Percentiles rank a stretch among this genome's conserved stretches.
Conservation (phyloP, 148 eudicot species). For the Amaranthus cruentus region DNA sequence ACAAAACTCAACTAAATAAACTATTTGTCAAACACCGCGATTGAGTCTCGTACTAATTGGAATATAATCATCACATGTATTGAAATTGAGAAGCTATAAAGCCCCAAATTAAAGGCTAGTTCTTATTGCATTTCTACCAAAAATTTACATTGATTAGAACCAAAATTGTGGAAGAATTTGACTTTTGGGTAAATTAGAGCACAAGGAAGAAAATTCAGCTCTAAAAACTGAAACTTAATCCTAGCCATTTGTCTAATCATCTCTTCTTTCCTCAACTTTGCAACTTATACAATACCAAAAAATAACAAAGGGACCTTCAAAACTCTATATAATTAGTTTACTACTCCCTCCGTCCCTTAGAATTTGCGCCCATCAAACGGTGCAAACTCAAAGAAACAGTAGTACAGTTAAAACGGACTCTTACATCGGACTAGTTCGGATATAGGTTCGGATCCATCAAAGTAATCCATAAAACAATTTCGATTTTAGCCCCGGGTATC, state of each 20-base stretch:
- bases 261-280: constrained; percentile 2
- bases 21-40: too few species aligned
- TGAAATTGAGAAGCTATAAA: constrained; percentile 21
- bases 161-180: constrained; percentile 12
- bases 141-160: not conserved
- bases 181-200: not conserved
- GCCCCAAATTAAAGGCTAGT: constrained; percentile 22
- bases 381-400: too few species aligned
- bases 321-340: not conserved
- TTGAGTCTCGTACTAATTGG: not conserved
- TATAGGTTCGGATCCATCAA: too few species aligned
- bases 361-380: too few species aligned
- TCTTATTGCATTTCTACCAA: constrained; percentile 26
- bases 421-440: too few species aligned
- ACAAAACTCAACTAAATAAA: constrained; percentile 10
- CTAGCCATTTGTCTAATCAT: constrained; percentile 4
- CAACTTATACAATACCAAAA: constrained; percentile 18
- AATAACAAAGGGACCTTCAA: not conserved
- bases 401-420: too few species aligned
- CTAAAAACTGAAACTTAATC: constrained; percentile 17
- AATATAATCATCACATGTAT: constrained; percentile 24
- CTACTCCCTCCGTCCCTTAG: too few species aligned
- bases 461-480: too few species aligned
- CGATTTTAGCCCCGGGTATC: too few species aligned
- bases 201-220: not conserved